Evolutionary conservation across 768 basidiomycete species (phyloP), one percentile per base, ranked within the genome.

Genomic region (Lyophyllum decastes): DNA sequence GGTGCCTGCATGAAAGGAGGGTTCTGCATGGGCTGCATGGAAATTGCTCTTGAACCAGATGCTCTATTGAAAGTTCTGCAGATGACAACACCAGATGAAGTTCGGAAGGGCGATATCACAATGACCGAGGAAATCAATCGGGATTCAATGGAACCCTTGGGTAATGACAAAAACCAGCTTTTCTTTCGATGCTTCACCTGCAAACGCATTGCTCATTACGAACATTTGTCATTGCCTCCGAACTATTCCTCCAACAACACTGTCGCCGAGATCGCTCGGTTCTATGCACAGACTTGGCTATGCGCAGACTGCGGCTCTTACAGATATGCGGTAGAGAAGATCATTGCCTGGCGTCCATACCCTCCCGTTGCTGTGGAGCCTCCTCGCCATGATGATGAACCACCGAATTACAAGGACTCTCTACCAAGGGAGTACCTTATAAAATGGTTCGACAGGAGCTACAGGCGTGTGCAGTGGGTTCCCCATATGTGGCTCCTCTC

Each of bases 341-440:
- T 98, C 61, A 78, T 97, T 41, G 95, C 94, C 1, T 97, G 95
- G 95, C 81, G 94, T 26, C 89, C 92, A 4, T 89, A 85, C 66
- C 92, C 93, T 24, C 71, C 80, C 0, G 79, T 81, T 58, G 89
- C 85, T 17, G 70, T 78, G 8, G 89, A 92, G 65, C 76, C 83
- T 2, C 58, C 73, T 24, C 72, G 64, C 26, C 66, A 73, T 7
- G 49, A 62, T 7, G 76, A 75, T 48, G 73, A 80, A 52, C 64
- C 73, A 2, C 76, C 82, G 0, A 73, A 84, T 61, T 78, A 78
- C 69, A 94, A 87, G 68, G 69, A 76, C 24, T 64, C 75, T 33
- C 78, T 95, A 16, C 92, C 92, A n/a, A 76, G 95, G 44, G 93
- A 96, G 71, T 98, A 98, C 69, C 84, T 98, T 12, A 85, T 98